These are phyloP conservation scores for Physocladia obscura DNA, from an alignment of 192 early-diverging fungal genomes.

Conservation along the genomic window DNA sequence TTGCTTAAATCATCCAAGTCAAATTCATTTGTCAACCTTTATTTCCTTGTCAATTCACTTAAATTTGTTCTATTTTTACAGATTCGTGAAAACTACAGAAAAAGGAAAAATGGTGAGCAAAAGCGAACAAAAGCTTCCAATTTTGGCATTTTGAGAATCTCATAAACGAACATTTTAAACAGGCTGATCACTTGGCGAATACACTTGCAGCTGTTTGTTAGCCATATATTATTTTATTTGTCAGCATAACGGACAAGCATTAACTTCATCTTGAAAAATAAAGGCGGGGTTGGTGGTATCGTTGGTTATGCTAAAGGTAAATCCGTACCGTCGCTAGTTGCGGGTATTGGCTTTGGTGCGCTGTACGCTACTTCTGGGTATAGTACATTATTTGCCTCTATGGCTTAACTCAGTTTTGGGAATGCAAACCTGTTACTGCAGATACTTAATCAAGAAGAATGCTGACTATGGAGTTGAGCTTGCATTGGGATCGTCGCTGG, in stretches of 20 bases:
- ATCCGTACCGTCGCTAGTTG: conserved; percentile 46
- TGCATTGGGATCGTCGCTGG: conserved; percentile 36
- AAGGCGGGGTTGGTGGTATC: conserved; percentile 43
- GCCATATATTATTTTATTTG: not conserved
- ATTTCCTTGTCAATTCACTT: too few species aligned
- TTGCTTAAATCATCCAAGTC: not conserved
- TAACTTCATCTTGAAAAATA: not conserved
- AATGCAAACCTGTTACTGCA: not conserved
- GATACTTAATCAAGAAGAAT: conserved; percentile 49
- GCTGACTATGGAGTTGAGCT: conserved; percentile 49
- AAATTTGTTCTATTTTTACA: too few species aligned
- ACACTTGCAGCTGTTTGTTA: conserved; percentile 23
- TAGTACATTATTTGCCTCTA: not conserved
- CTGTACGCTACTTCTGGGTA: conserved; percentile 46
- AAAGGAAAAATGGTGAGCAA: too few species aligned
- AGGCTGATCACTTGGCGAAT: conserved; percentile 26
- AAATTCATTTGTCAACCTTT: too few species aligned
- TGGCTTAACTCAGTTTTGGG: not conserved
- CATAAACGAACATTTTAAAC: too few species aligned
- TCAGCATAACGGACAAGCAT: not conserved
- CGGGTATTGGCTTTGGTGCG: conserved; percentile 46
- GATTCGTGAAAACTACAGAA: too few species aligned
- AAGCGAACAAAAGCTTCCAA: too few species aligned
- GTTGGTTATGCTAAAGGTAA: conserved; percentile 39
- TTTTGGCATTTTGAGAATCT: too few species aligned